Evolutionary conservation across 768 basidiomycete genomes (phyloP), one percentile per base, ranked within the genome.

Genomic region (Mycena rosella): DNA sequence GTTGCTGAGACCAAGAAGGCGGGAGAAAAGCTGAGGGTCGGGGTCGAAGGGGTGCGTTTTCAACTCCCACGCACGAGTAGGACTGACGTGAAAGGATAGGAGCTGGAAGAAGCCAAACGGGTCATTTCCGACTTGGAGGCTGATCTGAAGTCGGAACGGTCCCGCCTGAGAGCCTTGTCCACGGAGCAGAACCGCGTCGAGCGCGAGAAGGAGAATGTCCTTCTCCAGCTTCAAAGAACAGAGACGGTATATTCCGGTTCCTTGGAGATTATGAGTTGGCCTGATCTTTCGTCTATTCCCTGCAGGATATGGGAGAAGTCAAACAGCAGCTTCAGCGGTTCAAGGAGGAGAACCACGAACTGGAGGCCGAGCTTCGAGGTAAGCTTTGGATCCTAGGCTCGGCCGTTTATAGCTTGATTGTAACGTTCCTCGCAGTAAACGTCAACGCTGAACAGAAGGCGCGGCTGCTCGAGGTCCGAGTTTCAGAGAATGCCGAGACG

Each of bases 301-400:
- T 26, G 26, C 71, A 95, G 93, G 93, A 94, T 73, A 93, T 95
- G 87, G 88, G 91, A 27, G 91, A 91, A 56, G 87, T 95, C 47
- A 90, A 88, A 69, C 77, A 84, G 15, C 89, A 95, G 36, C 77
- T 95, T 9, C 87, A 90, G 48, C 84, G 83, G 61, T 81, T 88
- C 77, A 95, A 93, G 78, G 87, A 88, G 64, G 90, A 93, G 72
- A 95, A 91, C 69, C 84, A 88, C 27, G 87, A 88, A 22, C 82
- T 96, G 29, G 93, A 95, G 76, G 83, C 81, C 53, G 93, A 95
- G 65, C 83, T 95, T 48, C 86, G 91, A 79, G 84, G 93, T 92
- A 74, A 29, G 86, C 38, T 15, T 11, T 15, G 22, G 9, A 38
- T 30, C 20, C 10, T 42, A 26, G 15, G 24, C 18, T 48, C 14